Conservation (phyloP, 2,329 filamentous ascomycete genomes). For the Fusarium verrucosum region DNA sequence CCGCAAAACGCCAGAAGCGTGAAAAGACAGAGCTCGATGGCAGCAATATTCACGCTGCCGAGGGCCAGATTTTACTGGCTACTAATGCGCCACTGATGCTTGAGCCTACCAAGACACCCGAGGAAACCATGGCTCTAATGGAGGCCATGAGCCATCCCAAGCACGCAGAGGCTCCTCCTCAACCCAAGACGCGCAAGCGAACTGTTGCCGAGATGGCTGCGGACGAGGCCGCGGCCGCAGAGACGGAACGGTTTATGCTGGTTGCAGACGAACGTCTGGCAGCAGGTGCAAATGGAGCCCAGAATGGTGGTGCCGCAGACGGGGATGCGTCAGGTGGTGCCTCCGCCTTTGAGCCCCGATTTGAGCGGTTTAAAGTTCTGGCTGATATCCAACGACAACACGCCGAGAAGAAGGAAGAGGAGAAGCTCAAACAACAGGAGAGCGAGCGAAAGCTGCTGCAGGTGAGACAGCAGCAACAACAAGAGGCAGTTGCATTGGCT, state of each 20-base stretch:
- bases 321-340: conserved; percentile 76
- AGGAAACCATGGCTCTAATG: conserved; percentile 76
- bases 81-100: conserved; percentile 80
- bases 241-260: conserved; percentile 92
- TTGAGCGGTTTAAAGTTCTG: conserved; percentile 91
- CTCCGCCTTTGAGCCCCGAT: conserved; percentile 82
- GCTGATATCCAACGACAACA: conserved; percentile 83
- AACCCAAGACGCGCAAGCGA: conserved; percentile 89
- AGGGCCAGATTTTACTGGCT: conserved; percentile 77
- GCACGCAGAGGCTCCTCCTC: conserved; percentile 78
- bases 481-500: conserved; percentile 56
- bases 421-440: conserved; percentile 74
- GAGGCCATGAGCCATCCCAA: conserved; percentile 78
- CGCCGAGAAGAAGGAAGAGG: conserved; percentile 78
- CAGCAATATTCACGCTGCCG: conserved; percentile 76
- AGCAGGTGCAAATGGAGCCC: conserved; percentile 65
- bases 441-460: conserved; percentile 63
- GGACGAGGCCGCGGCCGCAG: conserved; percentile 89
- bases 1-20: conserved; percentile 74
- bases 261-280: conserved; percentile 85
- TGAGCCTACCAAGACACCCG: conserved; percentile 74
- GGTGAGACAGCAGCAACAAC: conserved; percentile 55
- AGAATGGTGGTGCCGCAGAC: conserved; percentile 68
- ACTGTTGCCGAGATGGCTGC: conserved; percentile 95
- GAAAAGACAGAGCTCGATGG: conserved; percentile 80